phyloP scores from a whole-genome alignment of 2,329 filamentous ascomycete genomes.

The Xylaria sp. region DNA sequence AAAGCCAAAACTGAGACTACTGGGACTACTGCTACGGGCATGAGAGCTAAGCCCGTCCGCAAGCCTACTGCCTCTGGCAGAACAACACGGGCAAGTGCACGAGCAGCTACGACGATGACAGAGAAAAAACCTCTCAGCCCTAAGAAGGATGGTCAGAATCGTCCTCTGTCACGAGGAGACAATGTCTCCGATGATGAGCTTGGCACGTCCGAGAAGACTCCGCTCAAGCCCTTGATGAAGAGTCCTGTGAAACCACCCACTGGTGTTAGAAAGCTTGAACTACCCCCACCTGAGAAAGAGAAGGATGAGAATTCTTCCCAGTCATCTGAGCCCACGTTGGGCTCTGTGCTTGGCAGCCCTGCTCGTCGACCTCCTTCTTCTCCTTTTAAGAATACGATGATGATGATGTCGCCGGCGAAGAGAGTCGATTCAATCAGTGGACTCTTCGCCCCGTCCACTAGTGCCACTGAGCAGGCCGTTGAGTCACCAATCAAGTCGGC shows the following conservation, averaged over 20 bases:
- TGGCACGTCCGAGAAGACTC: slow-evolving; percentile 61
- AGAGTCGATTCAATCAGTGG: slow-evolving; percentile 57
- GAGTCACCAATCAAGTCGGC: slow-evolving; percentile 61
- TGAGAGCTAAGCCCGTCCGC: slow-evolving; percentile 62
- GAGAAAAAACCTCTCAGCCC: slow-evolving; percentile 68
- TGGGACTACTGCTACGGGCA: slow-evolving; percentile 51
- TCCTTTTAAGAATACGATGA: slow-evolving; percentile 65
- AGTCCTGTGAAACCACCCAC: slow-evolving; percentile 64
- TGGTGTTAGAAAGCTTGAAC: slow-evolving; percentile 52
- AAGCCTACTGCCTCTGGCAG: slow-evolving; percentile 54
- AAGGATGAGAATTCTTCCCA: slow-evolving; percentile 48
- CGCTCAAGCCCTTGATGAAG: slow-evolving; percentile 64
- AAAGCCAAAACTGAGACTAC: slow-evolving; percentile 50
- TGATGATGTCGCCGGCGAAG: slow-evolving; percentile 67
- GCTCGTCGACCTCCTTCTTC: slow-evolving; percentile 65
- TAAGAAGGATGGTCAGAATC: slow-evolving; percentile 72
- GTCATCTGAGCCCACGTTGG: slow-evolving; percentile 51
- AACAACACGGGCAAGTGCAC: slow-evolving; percentile 52
- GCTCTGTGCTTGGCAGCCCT: slow-evolving; percentile 62
- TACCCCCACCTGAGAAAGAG: slow-evolving; percentile 43
- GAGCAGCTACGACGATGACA: slow-evolving; percentile 50
- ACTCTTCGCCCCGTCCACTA: slow-evolving; percentile 45
- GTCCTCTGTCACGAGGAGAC: slow-evolving; percentile 55
- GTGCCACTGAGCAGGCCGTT: slow-evolving; percentile 48
- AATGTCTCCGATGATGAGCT: slow-evolving; percentile 69